Percentiles rank a stretch among this genome's conserved stretches.
phyloP scores from a whole-genome alignment of 176 grass and related monocot genomes.

The Carex littledalei region DNA sequence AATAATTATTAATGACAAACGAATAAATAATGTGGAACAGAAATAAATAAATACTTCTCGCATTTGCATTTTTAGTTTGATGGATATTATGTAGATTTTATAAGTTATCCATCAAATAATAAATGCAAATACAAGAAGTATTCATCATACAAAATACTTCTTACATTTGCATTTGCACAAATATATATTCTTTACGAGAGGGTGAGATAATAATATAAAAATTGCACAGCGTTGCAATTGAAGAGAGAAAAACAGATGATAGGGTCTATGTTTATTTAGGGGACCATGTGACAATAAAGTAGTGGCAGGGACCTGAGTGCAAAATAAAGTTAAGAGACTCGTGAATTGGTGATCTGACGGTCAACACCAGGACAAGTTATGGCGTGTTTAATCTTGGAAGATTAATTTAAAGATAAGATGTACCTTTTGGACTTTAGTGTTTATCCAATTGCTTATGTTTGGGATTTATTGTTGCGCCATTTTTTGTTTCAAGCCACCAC shows the following conservation, averaged over 20 bases:
- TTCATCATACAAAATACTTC: no score
- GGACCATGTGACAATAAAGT: constrained; percentile 10
- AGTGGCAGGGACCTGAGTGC: constrained; percentile 1
- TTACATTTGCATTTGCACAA: no score
- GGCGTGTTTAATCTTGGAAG: not conserved
- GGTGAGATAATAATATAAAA: not conserved
- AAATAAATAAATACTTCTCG: no score
- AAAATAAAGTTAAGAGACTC: constrained; percentile 3
- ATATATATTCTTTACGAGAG: not conserved
- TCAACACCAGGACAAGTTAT: not conserved
- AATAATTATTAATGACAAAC: no score
- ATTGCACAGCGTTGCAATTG: not conserved
- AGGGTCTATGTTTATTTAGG: not conserved
- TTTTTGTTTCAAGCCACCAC: not conserved
- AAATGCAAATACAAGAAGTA: no score
- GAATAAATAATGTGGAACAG: no score
- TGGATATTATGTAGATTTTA: no score
- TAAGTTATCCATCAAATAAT: no score
- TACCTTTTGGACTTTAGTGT: not conserved
- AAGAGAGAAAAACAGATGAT: not conserved
- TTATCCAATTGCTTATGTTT: not conserved
- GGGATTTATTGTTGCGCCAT: not conserved
- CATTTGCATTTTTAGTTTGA: no score
- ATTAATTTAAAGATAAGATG: not conserved
- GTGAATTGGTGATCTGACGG: constrained; percentile 9